Conservation (phyloP, 257 asterid genomes). For the Ilex aquifolium region DNA sequence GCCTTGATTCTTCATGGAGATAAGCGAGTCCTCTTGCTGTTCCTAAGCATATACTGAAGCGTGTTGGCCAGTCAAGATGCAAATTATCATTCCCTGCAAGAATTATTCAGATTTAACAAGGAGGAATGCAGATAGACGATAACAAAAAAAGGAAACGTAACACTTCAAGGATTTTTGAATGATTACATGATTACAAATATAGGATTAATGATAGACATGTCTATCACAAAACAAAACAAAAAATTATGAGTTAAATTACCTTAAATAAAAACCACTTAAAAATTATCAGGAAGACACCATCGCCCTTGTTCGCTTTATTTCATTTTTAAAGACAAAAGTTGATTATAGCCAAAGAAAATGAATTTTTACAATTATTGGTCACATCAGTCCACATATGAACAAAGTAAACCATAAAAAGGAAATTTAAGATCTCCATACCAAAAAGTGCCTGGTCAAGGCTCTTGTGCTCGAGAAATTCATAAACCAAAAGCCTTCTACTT, state of each 20-base stretch:
- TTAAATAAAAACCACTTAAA: too few relatives aligned
- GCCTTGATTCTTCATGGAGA: slow-evolving; percentile 1
- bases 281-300: too few relatives aligned
- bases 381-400: too few relatives aligned
- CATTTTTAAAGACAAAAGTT: not conserved
- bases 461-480: slow-evolving; percentile 1
- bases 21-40: not conserved
- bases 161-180: too few relatives aligned
- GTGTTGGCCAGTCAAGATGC: not conserved
- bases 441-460: slow-evolving; percentile 1
- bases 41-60: not conserved
- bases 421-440: not conserved
- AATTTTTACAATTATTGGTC: too few relatives aligned
- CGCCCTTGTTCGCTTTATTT: not conserved
- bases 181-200: too few relatives aligned
- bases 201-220: too few relatives aligned
- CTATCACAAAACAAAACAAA: too few relatives aligned
- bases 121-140: not conserved
- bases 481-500: not conserved
- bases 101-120: not conserved
- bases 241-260: too few relatives aligned
- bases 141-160: not conserved
- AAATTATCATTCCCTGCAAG: not conserved
- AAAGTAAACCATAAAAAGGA: too few relatives aligned
- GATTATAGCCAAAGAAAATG: too few relatives aligned